These are phyloP conservation scores for Mediolabrus comicus DNA, from an alignment of 108 stramenopile species.

Conservation along the genomic window DNA sequence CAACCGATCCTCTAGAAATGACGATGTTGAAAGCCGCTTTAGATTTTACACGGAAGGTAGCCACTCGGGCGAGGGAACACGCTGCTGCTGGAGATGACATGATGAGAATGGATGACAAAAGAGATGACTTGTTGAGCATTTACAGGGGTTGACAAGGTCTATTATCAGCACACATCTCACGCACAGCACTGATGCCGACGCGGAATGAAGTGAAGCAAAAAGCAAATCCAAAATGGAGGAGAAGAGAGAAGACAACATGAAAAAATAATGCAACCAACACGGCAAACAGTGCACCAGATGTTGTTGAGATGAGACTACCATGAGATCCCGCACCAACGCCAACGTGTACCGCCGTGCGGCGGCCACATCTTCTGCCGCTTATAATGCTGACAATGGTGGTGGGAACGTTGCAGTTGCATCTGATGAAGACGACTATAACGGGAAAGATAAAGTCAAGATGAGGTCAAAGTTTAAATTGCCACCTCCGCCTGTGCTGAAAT, in stretches of 20 bases:
- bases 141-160: too few relatives aligned
- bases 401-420: not conserved
- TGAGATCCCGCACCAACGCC: conserved; percentile 7
- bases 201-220: too few relatives aligned
- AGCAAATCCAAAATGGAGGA: too few relatives aligned
- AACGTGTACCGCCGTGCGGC: not conserved
- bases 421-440: not conserved
- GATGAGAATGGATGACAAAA: not conserved
- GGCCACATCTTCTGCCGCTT: not conserved
- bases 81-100: not conserved
- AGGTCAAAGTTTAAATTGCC: conserved; percentile 7
- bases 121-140: not conserved
- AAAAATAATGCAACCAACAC: too few relatives aligned
- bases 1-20: conserved; percentile 49
- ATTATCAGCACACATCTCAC: too few relatives aligned
- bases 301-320: not conserved
- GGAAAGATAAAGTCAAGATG: not conserved
- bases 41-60: not conserved
- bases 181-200: too few relatives aligned
- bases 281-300: not conserved
- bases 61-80: conserved; percentile 4
- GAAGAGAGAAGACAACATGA: too few relatives aligned
- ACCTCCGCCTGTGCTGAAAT: conserved; percentile 32
- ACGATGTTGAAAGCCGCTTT: conserved; percentile 32
- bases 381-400: not conserved